Evolutionary conservation across 495 filamentous ascomycete genomes (phyloP).

Genomic region (Cercophora newfieldiana): DNA sequence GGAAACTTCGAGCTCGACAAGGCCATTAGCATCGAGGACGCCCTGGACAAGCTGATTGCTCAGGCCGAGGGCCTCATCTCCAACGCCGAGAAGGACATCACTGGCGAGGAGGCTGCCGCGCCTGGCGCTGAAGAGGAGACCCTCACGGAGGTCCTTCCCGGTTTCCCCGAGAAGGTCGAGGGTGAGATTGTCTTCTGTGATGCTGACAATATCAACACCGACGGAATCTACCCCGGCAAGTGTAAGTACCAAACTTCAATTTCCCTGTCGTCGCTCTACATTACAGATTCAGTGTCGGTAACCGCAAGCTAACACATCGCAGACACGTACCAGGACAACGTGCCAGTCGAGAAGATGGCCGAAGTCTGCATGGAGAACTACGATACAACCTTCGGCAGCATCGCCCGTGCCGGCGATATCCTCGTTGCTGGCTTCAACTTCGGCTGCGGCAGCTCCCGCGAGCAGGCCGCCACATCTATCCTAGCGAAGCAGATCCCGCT

Average conservation of each 20-base stretch:
- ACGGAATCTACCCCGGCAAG: slow-evolving; percentile 81
- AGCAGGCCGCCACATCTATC: slow-evolving; percentile 89
- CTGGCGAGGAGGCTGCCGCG: slow-evolving; percentile 23
- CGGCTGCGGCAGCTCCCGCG: slow-evolving; percentile 76
- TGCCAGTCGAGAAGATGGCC: slow-evolving; percentile 76
- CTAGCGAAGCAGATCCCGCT: slow-evolving; percentile 82
- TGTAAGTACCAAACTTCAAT: not conserved
- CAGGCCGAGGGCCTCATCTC: slow-evolving; percentile 65
- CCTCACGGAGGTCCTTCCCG: slow-evolving; percentile 63
- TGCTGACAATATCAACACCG: slow-evolving; percentile 73
- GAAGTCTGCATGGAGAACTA: slow-evolving; percentile 93
- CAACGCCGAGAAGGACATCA: slow-evolving; percentile 35
- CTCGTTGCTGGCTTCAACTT: slow-evolving; percentile 90
- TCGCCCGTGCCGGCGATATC: slow-evolving; percentile 69
- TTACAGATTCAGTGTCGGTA: not conserved
- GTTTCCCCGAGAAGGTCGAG: slow-evolving; percentile 64
- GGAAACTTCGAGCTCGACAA: slow-evolving; percentile 62
- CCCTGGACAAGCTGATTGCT: slow-evolving; percentile 66
- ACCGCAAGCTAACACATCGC: not conserved
- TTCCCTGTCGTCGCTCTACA: slow-evolving; percentile 25
- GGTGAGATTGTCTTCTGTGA: slow-evolving; percentile 74
- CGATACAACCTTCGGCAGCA: slow-evolving; percentile 63
- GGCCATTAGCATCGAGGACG: slow-evolving; percentile 63
- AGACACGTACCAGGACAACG: slow-evolving; percentile 82
- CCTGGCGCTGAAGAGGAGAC: slow-evolving; percentile 31